These are phyloP conservation scores for Diplosphaera chodatii DNA, from an alignment of 139 green algal species.

Conservation along the genomic window DNA sequence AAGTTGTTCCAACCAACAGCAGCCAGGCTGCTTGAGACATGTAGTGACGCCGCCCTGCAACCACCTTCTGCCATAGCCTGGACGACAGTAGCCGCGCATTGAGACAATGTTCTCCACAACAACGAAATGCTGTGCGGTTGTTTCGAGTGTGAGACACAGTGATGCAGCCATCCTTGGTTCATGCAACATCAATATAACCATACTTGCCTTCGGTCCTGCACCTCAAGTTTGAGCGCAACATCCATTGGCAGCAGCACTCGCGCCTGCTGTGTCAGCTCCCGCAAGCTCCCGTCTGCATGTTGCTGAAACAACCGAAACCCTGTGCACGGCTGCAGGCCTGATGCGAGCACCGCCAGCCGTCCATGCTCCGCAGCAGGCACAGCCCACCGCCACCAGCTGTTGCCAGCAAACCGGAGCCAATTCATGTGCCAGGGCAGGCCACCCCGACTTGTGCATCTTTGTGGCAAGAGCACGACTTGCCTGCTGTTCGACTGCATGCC, in stretches of 20 bases:
- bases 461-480: too few relatives aligned
- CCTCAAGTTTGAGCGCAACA: neutral
- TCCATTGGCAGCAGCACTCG: neutral
- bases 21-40: neutral
- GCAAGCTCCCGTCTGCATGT: neutral
- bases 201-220: neutral
- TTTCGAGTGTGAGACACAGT: too few relatives aligned
- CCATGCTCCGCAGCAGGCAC: neutral
- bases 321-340: constrained; percentile 18
- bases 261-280: neutral
- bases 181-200: too few relatives aligned
- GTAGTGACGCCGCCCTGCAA: neutral
- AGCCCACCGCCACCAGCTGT: neutral
- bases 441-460: too few relatives aligned
- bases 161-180: too few relatives aligned
- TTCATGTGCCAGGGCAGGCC: too few relatives aligned
- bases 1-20: neutral
- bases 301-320: constrained; percentile 11
- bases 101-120: too few relatives aligned
- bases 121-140: too few relatives aligned
- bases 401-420: too few relatives aligned
- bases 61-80: neutral
- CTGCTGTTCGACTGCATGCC: too few relatives aligned
- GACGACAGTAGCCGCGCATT: too few relatives aligned
- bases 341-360: constrained; percentile 4